phyloP scores from a whole-genome alignment of 169 alveolate genomes.

The Theileria sp. region DNA sequence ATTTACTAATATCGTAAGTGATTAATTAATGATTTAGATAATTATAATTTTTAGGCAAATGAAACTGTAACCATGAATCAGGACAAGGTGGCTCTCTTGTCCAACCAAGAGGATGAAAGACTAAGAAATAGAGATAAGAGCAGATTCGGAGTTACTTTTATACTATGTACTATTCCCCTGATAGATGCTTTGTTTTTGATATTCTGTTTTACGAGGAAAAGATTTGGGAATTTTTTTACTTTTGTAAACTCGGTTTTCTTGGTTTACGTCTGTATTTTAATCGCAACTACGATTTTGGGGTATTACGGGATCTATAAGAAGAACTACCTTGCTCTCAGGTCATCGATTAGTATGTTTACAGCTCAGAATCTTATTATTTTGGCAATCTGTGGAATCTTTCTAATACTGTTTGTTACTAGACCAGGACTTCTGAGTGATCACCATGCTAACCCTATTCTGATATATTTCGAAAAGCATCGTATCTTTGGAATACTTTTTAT shows the following conservation, averaged over 20 bases:
- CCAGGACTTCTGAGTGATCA: neutral
- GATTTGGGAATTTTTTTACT: neutral
- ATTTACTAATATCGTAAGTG: neutral
- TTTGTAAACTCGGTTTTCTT: neutral
- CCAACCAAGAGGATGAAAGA: constrained; percentile 5
- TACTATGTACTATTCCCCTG: constrained; percentile 9
- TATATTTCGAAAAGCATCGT: neutral
- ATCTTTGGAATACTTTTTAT: constrained; percentile 1
- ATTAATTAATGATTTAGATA: neutral
- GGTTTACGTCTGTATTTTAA: neutral
- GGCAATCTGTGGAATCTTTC: neutral
- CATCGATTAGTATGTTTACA: constrained; percentile 1
- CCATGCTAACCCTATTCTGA: neutral
- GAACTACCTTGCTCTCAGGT: constrained; percentile 14
- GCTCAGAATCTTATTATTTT: constrained; percentile 6
- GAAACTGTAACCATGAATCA: constrained; percentile 10
- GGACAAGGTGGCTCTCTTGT: neutral
- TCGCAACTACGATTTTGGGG: constrained; percentile 13
- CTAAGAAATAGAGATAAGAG: neutral
- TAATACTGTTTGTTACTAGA: neutral
- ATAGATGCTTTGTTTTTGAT: constrained; percentile 5
- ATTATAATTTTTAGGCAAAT: constrained; percentile 2
- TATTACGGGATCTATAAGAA: constrained; percentile 5
- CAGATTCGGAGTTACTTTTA: neutral
- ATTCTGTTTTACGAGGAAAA: neutral